Conservation (phyloP, 306 rosid genomes). For the Vicia sativa region DNA sequence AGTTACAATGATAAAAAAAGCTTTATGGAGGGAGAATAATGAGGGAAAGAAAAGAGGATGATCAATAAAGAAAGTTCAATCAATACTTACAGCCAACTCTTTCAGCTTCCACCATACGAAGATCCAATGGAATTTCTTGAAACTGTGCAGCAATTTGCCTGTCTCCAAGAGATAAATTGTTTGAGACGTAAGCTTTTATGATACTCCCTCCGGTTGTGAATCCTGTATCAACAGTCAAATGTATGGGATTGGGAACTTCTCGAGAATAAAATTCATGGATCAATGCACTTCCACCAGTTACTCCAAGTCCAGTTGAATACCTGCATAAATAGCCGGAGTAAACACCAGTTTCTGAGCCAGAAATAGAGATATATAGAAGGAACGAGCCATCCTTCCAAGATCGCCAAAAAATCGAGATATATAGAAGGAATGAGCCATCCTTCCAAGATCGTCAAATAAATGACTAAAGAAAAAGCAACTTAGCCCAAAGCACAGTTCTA, state of each 20-base stretch:
- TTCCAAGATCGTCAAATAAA: neutral
- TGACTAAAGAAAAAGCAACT: neutral
- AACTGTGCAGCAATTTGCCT: conserved; percentile 93
- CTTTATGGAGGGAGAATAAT: neutral
- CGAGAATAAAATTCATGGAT: conserved; percentile 94
- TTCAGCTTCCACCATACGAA: conserved; percentile 93
- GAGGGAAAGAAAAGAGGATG: neutral
- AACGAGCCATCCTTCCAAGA: neutral
- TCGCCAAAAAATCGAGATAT: neutral
- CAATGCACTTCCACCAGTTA: conserved; percentile 81
- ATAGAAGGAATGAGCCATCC: neutral
- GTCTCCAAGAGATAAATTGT: conserved; percentile 84
- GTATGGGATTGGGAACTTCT: conserved; percentile 83
- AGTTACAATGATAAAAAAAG: neutral
- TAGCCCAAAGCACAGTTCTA: neutral
- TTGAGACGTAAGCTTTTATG: conserved; percentile 72
- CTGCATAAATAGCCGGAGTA: conserved; percentile 43
- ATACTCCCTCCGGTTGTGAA: conserved; percentile 71
- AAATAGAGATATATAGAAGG: conserved; percentile 2
- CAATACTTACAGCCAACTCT: conserved; percentile 72
- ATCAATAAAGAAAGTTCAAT: neutral
- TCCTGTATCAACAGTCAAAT: conserved; percentile 93
- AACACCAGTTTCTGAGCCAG: neutral
- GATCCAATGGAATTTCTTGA: conserved; percentile 93
- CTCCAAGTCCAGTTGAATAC: conserved; percentile 95